A percentile compares a stretch with the other conserved stretches of the same genome.
These are phyloP conservation scores for Phaseolus lunatus DNA, from an alignment of 306 rosid genomes.

Conservation along the genomic window DNA sequence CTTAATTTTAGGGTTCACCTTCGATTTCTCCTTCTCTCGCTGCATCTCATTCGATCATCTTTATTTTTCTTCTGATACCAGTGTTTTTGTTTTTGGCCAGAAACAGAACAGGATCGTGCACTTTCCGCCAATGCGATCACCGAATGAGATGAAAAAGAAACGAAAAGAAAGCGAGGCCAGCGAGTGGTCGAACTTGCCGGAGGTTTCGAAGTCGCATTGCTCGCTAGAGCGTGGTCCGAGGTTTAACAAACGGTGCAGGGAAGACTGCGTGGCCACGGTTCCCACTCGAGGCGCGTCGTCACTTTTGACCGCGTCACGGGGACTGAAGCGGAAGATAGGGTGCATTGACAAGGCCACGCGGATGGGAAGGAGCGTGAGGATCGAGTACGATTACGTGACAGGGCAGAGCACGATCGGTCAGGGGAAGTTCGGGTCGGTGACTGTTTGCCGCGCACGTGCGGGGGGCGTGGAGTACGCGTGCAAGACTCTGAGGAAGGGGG, in stretches of 20 bases:
- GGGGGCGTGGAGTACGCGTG: conserved; percentile 71
- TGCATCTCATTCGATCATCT: neutral
- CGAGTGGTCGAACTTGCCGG: conserved; percentile 40
- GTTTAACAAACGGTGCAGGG: conserved; percentile 75
- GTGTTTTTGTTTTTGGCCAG: neutral
- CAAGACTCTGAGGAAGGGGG: conserved; percentile 74
- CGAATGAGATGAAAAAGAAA: conserved; percentile 68
- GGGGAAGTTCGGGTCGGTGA: conserved; percentile 78
- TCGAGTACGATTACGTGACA: conserved; percentile 65
- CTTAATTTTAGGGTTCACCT: conserved; percentile 11
- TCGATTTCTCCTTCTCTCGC: neutral
- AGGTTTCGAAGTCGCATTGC: conserved; percentile 57
- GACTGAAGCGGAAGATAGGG: conserved; percentile 82
- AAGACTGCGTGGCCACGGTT: conserved; percentile 71
- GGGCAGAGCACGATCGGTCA: conserved; percentile 65
- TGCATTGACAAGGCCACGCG: conserved; percentile 76
- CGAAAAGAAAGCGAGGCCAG: conserved; percentile 70
- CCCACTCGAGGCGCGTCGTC: conserved; percentile 66
- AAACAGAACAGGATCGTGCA: neutral
- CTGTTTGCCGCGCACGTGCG: conserved; percentile 57
- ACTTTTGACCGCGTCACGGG: conserved; percentile 62
- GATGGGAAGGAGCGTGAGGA: conserved; percentile 72
- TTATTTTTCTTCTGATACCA: too few relatives aligned
- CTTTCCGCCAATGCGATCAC: conserved; percentile 10
- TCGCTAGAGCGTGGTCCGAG: conserved; percentile 70